These are phyloP conservation scores for Earliella scabrosa DNA, from an alignment of 1,284 basidiomycete genomes.

Conservation along the genomic window DNA sequence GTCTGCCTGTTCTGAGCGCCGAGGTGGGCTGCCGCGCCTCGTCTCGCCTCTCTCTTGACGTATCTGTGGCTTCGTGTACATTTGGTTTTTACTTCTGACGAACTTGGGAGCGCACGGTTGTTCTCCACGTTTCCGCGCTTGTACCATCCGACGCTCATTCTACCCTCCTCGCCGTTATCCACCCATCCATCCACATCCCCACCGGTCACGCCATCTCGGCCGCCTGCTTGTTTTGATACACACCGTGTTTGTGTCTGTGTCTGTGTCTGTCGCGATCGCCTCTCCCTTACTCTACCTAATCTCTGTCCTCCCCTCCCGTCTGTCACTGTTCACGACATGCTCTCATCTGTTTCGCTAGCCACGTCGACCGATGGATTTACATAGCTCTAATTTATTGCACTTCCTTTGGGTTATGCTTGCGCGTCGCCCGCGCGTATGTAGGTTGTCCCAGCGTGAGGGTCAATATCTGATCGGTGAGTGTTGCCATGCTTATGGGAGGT, in stretches of 20 bases:
- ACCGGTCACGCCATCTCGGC: background rate
- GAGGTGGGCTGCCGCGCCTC: background rate
- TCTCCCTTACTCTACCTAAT: background rate
- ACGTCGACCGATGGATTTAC: conserved; percentile 20
- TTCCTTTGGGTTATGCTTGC: background rate
- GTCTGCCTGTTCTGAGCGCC: conserved; percentile 65
- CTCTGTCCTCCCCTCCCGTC: background rate
- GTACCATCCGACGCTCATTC: background rate
- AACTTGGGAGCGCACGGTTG: background rate
- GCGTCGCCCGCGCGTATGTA: background rate
- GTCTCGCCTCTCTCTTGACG: background rate
- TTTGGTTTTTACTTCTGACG: background rate
- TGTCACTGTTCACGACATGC: conserved; percentile 3
- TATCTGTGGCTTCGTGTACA: background rate
- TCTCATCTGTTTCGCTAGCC: conserved; percentile 17
- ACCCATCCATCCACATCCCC: no score
- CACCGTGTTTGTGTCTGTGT: background rate
- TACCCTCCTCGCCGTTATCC: background rate
- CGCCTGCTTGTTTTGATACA: background rate
- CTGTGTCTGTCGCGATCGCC: background rate
- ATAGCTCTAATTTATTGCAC: conserved; percentile 23
- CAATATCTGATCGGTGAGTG: conserved; percentile 1
- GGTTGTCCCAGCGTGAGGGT: background rate
- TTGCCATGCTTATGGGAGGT: no score
- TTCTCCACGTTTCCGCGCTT: background rate